phyloP scores from a whole-genome alignment of 371 early-diverging fungal species.

The Syncephalastrum sp. region DNA sequence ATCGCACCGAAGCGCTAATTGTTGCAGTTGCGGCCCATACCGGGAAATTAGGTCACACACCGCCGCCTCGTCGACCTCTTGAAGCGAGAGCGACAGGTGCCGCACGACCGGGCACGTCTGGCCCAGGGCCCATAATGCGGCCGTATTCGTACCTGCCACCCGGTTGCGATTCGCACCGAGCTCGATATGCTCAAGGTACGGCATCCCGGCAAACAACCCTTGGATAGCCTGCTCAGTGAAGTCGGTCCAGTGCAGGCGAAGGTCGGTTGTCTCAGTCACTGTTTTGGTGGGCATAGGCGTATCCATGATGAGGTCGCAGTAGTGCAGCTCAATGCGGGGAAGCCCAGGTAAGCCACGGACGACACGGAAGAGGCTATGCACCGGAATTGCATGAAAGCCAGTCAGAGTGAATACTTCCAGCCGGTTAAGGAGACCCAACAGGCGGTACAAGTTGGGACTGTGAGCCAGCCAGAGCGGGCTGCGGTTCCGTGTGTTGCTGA shows the following conservation, averaged over 20 bases:
- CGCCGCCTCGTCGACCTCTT: conserved; percentile 33
- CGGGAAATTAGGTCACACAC: conserved; percentile 26
- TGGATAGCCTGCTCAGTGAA: conserved; percentile 30
- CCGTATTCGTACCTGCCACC: conserved; percentile 28
- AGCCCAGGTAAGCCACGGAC: background rate
- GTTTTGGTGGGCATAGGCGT: background rate
- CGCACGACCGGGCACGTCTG: conserved; percentile 20
- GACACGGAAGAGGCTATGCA: conserved; percentile 26
- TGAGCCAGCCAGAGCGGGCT: conserved; percentile 16
- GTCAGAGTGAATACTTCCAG: conserved; percentile 26
- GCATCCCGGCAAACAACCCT: conserved; percentile 21
- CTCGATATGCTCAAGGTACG: conserved; percentile 23
- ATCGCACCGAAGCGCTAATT: conserved; percentile 34
- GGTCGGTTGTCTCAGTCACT: conserved; percentile 2
- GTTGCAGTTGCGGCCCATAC: conserved; percentile 30
- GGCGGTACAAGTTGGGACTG: conserved; percentile 5
- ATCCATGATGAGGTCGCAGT: conserved; percentile 5
- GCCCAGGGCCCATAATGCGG: conserved; percentile 22
- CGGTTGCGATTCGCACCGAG: conserved; percentile 49
- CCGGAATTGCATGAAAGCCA: conserved; percentile 35
- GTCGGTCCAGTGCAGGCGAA: conserved; percentile 43
- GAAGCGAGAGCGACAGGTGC: conserved; percentile 34
- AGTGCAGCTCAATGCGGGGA: conserved; percentile 4
- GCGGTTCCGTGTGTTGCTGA: conserved; percentile 30
- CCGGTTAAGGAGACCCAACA: conserved; percentile 19